Percentiles rank a stretch among this genome's conserved stretches.
These are phyloP conservation scores for Xylariaceae sp. DNA, from an alignment of 2,329 filamentous ascomycete genomes.

Conservation along the genomic window DNA sequence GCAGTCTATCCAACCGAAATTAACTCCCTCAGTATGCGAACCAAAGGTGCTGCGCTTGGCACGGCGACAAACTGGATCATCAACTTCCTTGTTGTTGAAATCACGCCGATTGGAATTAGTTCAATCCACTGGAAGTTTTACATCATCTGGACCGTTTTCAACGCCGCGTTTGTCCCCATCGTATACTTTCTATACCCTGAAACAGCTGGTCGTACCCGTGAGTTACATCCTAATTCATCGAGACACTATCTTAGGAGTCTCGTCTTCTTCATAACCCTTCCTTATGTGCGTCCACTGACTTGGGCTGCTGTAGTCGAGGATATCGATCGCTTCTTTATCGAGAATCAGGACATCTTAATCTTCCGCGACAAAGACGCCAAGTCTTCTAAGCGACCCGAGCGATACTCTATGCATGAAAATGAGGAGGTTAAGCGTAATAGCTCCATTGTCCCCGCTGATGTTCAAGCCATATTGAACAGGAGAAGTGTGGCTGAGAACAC, in stretches of 20 bases:
- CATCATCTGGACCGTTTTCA: constrained; percentile 55
- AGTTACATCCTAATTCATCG: not conserved
- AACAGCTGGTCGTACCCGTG: constrained; percentile 40
- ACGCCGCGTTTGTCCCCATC: constrained; percentile 49
- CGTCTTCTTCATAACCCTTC: not conserved
- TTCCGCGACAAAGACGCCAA: constrained; percentile 34
- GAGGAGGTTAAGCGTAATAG: constrained; percentile 34
- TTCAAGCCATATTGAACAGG: constrained; percentile 16
- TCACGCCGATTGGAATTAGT: constrained; percentile 41
- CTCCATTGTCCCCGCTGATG: constrained; percentile 16
- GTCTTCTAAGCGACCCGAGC: constrained; percentile 28
- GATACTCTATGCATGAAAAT: constrained; percentile 31
- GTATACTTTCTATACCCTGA: constrained; percentile 54
- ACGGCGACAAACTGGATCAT: constrained; percentile 46
- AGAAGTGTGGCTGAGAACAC: constrained; percentile 13
- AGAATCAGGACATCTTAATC: constrained; percentile 34
- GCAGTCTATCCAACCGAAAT: constrained; percentile 51
- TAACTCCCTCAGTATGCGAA: constrained; percentile 47
- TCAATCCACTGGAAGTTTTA: constrained; percentile 57
- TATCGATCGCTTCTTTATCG: constrained; percentile 36
- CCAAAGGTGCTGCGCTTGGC: constrained; percentile 45
- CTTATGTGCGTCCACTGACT: not conserved
- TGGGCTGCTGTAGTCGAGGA: constrained; percentile 26
- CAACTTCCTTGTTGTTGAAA: constrained; percentile 43
- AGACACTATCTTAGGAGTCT: not conserved